phyloP scores from a whole-genome alignment of 2,329 filamentous ascomycete species.

The Aspergillus luchuensis region DNA sequence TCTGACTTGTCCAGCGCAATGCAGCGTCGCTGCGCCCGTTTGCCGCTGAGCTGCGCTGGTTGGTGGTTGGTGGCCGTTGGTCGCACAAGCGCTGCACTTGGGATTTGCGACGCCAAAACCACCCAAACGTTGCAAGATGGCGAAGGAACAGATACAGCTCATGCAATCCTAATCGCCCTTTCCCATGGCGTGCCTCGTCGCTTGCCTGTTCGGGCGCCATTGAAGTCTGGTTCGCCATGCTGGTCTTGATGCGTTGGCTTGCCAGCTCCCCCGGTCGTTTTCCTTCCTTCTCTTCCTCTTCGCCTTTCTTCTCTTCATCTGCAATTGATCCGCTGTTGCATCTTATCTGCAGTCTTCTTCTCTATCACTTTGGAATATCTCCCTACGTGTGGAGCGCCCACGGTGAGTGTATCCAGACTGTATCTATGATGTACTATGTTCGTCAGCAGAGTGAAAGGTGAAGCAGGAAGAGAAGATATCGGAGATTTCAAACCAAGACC shows the following conservation, averaged over 20 bases:
- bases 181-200: not conserved
- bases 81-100: constrained; percentile 14
- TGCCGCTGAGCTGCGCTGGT: constrained; percentile 3
- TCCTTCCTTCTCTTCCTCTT: not conserved
- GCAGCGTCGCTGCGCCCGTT: constrained; percentile 14
- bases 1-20: constrained; percentile 27
- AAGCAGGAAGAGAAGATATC: not conserved
- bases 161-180: not conserved
- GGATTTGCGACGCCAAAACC: not conserved
- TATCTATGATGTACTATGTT: not conserved
- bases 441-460: not conserved
- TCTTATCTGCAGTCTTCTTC: not conserved
- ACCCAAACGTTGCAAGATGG: not conserved
- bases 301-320: not conserved
- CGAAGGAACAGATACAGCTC: no score
- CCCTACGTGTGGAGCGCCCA: not conserved
- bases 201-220: not conserved
- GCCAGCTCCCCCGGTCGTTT: not conserved
- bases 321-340: not conserved
- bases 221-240: not conserved
- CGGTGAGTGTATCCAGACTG: not conserved
- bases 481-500: not conserved
- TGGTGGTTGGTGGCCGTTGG: constrained; percentile 12
- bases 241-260: not conserved
- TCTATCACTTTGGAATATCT: not conserved